Percentiles rank a stretch among this genome's conserved stretches.
Conservation (phyloP, 208 protist genomes). For the Leishmania aethiopica region DNA sequence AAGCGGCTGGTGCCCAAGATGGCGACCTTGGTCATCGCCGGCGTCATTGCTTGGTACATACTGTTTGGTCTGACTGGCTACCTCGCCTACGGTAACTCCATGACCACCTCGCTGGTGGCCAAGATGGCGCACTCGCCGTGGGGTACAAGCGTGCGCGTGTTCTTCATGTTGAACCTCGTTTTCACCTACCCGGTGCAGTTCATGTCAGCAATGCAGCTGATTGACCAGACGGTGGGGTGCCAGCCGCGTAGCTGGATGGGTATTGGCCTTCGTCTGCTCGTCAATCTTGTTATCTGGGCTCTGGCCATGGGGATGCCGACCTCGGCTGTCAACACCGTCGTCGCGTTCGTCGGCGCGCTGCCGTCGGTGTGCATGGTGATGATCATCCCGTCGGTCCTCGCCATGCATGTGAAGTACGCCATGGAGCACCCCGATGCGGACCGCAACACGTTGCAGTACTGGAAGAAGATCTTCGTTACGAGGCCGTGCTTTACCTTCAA, state of each 20-base stretch:
- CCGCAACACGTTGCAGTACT: constrained; percentile 54
- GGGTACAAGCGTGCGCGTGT: constrained; percentile 46
- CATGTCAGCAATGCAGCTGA: constrained; percentile 77
- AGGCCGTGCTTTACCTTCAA: constrained; percentile 39
- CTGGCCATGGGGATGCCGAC: constrained; percentile 62
- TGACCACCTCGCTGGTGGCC: constrained; percentile 52
- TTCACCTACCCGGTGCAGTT: constrained; percentile 82
- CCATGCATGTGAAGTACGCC: constrained; percentile 51
- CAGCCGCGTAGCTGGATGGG: constrained; percentile 57
- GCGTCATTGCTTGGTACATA: constrained; percentile 59
- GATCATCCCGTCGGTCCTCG: constrained; percentile 62
- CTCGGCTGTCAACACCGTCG: constrained; percentile 69
- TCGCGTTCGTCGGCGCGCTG: constrained; percentile 71
- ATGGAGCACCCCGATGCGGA: constrained; percentile 56
- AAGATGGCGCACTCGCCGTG: constrained; percentile 45
- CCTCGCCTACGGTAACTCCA: constrained; percentile 54
- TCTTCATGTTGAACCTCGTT: constrained; percentile 62
- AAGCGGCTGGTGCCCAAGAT: constrained; percentile 56
- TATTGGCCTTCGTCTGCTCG: constrained; percentile 48
- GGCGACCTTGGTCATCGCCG: constrained; percentile 50
- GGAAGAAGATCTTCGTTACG: constrained; percentile 46
- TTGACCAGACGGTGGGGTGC: constrained; percentile 57
- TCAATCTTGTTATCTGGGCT: constrained; percentile 68
- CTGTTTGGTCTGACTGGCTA: constrained; percentile 72
- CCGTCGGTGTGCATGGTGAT: constrained; percentile 73